These are phyloP conservation scores for Rosa lucieae DNA, from an alignment of 306 rosid species.

Conservation along the genomic window DNA sequence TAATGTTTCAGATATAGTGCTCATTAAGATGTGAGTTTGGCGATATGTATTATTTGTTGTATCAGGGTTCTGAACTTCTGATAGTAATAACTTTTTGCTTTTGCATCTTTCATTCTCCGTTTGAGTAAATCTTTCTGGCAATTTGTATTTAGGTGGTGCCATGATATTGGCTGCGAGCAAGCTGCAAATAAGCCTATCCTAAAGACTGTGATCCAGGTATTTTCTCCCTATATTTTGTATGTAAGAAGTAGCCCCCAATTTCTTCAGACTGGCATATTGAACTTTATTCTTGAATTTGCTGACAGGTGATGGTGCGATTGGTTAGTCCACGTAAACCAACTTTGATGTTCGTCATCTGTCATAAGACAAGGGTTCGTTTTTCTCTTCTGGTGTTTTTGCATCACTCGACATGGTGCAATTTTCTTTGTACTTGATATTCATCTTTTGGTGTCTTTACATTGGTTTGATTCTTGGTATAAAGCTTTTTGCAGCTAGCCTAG, in stretches of 20 bases:
- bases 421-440: conserved; percentile 9
- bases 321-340: conserved; percentile 99
- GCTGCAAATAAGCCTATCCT: conserved; percentile 99
- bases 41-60: conserved; percentile 12
- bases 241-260: not conserved
- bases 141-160: conserved; percentile 85
- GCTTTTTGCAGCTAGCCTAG: conserved; percentile 1
- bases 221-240: conserved; percentile 13
- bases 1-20: conserved; percentile 96
- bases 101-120: conserved; percentile 14
- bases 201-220: conserved; percentile 95
- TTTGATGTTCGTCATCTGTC: conserved; percentile 90
- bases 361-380: conserved; percentile 87
- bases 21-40: conserved; percentile 81
- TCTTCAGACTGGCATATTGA: conserved; percentile 3
- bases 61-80: not conserved
- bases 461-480: not conserved
- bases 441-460: conserved; percentile 5
- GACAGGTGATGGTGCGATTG: conserved; percentile 98
- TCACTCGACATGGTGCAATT: not conserved
- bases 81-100: not conserved
- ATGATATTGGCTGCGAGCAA: conserved; percentile 99
- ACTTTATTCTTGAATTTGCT: conserved; percentile 10
- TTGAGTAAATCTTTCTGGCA: conserved; percentile 19
- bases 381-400: conserved; percentile 10